These are phyloP conservation scores for Microdochium nivale DNA, from an alignment of 2,329 filamentous ascomycete genomes.

Conservation along the genomic window DNA sequence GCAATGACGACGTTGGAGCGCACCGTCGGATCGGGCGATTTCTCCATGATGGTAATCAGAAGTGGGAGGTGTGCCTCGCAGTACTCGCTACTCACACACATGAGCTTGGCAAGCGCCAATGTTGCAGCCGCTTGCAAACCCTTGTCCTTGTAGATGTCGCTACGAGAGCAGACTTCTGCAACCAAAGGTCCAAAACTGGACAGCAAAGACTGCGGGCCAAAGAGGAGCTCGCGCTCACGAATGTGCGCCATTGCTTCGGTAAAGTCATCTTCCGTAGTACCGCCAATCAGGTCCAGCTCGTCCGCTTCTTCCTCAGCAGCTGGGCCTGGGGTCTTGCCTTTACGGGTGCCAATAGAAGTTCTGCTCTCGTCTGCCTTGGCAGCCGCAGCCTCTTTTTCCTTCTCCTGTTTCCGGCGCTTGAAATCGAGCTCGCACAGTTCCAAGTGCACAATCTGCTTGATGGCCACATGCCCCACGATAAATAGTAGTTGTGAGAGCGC, in stretches of 20 bases:
- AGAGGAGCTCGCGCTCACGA: constrained; percentile 75
- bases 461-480: constrained; percentile 90
- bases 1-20: constrained; percentile 95
- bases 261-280: constrained; percentile 91
- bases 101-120: constrained; percentile 90
- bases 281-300: constrained; percentile 91
- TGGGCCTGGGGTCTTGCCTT: constrained; percentile 21
- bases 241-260: constrained; percentile 80
- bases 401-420: constrained; percentile 88
- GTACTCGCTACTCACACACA: constrained; percentile 96
- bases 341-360: constrained; percentile 17
- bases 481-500: constrained; percentile 86
- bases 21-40: constrained; percentile 83
- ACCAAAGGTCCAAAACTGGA: constrained; percentile 86
- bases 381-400: constrained; percentile 55
- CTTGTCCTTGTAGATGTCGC: constrained; percentile 82
- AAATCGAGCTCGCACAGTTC: constrained; percentile 98
- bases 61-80: constrained; percentile 89
- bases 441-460: constrained; percentile 97
- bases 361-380: constrained; percentile 29
- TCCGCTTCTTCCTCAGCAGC: constrained; percentile 60
- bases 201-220: constrained; percentile 72
- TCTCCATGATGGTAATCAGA: constrained; percentile 95
- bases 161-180: constrained; percentile 88
- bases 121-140: constrained; percentile 90